Evolutionary conservation across 1,284 basidiomycete species (phyloP).

Genomic region (Boletus mariae): DNA sequence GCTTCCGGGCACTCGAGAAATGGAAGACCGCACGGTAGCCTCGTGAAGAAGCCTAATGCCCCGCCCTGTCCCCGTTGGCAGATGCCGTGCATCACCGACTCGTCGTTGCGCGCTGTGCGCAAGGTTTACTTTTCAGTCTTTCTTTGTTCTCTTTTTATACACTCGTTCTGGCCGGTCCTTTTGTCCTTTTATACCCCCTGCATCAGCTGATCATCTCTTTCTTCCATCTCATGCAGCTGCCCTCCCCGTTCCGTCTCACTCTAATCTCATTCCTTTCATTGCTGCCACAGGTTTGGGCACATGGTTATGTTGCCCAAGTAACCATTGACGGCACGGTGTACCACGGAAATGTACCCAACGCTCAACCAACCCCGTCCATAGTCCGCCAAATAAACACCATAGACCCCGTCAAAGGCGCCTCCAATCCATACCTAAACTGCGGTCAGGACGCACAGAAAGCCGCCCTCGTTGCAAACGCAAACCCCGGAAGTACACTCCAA

Average conservation of each 20-base stretch:
- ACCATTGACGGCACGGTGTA: slow-evolving; percentile 54
- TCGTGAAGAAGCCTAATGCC: slow-evolving; percentile 23
- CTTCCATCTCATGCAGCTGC: slow-evolving; percentile 5
- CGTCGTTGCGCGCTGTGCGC: slow-evolving; percentile 1
- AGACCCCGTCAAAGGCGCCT: slow-evolving; percentile 60
- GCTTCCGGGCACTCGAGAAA: background rate
- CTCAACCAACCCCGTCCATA: slow-evolving; percentile 41
- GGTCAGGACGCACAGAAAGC: slow-evolving; percentile 56
- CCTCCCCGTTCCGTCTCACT: background rate
- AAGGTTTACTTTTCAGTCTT: background rate
- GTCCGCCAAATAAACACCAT: slow-evolving; percentile 58
- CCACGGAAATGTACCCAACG: slow-evolving; percentile 50
- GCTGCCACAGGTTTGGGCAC: slow-evolving; percentile 43
- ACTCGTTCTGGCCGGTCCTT: background rate
- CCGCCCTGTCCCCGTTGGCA: slow-evolving; percentile 9
- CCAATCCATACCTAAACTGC: slow-evolving; percentile 58
- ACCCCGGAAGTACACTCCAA: slow-evolving; percentile 57
- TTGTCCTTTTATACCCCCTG: background rate
- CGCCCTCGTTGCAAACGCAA: slow-evolving; percentile 51
- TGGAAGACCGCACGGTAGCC: slow-evolving; percentile 15
- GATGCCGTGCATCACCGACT: background rate
- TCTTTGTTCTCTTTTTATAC: background rate
- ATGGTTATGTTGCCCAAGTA: slow-evolving; percentile 55
- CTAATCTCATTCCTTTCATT: slow-evolving; percentile 24
- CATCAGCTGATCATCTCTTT: background rate